These are phyloP conservation scores for Hanseniaspora hatyaiensis DNA, from an alignment of 805 yeast species.

Conservation along the genomic window DNA sequence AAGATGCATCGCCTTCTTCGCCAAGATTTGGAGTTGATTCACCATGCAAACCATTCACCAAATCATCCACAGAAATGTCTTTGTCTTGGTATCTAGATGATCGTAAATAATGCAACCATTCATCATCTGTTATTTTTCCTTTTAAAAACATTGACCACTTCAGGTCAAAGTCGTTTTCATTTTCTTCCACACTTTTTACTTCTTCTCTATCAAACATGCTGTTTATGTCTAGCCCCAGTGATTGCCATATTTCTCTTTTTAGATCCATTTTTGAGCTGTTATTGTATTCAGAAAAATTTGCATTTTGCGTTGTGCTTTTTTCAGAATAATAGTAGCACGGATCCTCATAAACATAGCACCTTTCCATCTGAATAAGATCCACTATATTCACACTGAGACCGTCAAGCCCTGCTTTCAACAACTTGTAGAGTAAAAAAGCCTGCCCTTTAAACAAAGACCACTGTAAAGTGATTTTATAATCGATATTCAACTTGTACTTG, in stretches of 20 bases:
- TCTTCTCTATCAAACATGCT: background rate
- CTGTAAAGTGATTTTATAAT: constrained; percentile 39
- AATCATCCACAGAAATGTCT: background rate
- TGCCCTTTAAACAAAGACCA: constrained; percentile 66
- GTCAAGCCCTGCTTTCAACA: constrained; percentile 8
- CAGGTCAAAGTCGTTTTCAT: background rate
- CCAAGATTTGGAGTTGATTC: no score
- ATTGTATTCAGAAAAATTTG: background rate
- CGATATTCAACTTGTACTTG: constrained; percentile 55
- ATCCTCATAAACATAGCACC: constrained; percentile 15
- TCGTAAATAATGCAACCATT: constrained; percentile 10
- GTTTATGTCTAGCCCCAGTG: constrained; percentile 13
- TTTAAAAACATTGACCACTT: constrained; percentile 7
- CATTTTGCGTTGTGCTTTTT: background rate
- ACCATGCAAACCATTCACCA: no score
- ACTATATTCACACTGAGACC: constrained; percentile 1
- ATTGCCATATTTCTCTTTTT: constrained; percentile 12
- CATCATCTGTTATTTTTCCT: constrained; percentile 6
- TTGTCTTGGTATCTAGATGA: background rate
- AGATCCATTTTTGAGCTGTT: background rate
- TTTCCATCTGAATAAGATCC: constrained; percentile 15
- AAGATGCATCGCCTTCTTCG: no score
- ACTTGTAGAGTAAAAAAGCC: constrained; percentile 34
- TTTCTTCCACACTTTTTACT: background rate
- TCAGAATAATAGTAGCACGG: constrained; percentile 9